phyloP scores from a whole-genome alignment of 768 basidiomycete species.

The Phanerochaete carnosa region DNA sequence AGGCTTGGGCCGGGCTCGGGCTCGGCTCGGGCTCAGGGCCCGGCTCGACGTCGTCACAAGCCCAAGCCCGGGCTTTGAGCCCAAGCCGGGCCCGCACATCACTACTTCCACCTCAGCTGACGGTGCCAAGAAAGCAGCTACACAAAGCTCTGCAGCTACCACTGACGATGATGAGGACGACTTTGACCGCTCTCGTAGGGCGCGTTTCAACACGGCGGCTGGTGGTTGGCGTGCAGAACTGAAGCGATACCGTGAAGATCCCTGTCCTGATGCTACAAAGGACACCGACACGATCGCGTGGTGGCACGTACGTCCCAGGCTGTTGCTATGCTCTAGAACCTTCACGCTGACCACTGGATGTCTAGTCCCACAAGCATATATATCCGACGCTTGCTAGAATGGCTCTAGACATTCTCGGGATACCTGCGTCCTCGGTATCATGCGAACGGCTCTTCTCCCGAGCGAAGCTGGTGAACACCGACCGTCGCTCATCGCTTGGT shows the following conservation, averaged over 20 bases:
- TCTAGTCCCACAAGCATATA: too few species aligned
- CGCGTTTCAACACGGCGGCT: neutral
- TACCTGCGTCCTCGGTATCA: constrained; percentile 13
- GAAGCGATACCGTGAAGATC: constrained; percentile 15
- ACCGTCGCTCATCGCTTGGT: neutral
- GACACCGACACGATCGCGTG: constrained; percentile 14
- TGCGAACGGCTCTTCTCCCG: constrained; percentile 16
- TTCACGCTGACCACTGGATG: too few species aligned
- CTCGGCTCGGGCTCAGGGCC: too few species aligned
- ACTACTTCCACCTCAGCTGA: too few species aligned
- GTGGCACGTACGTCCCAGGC: constrained; percentile 14
- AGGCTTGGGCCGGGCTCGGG: too few species aligned
- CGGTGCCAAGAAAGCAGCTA: too few species aligned
- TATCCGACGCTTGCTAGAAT: constrained; percentile 8
- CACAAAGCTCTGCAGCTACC: too few species aligned
- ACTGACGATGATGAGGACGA: neutral
- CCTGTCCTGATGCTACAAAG: constrained; percentile 9
- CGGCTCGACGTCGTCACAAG: too few species aligned
- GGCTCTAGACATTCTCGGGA: constrained; percentile 8
- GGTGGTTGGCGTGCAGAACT: constrained; percentile 9
- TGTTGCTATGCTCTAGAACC: too few species aligned
- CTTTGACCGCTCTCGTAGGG: neutral
- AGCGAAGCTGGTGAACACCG: neutral
- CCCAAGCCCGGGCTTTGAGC: too few species aligned
- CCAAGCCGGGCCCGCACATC: too few species aligned